Percentiles rank a stretch among this genome's conserved stretches.
Evolutionary conservation across 768 basidiomycete species (phyloP).

Genomic region (Phlegmacium glaucopus): DNA sequence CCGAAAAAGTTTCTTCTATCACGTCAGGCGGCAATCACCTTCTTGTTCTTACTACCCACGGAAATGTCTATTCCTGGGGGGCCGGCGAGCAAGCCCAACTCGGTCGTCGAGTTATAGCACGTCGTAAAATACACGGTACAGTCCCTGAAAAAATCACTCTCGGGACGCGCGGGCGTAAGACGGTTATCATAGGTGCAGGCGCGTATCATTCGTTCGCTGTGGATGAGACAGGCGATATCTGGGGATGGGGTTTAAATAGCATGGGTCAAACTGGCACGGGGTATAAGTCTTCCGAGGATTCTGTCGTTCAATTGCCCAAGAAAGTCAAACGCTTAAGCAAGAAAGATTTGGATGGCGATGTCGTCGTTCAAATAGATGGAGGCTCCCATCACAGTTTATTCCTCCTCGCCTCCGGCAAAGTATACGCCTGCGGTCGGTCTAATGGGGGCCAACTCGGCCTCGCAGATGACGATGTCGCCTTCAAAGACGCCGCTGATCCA

Average conservation of each 20-base stretch:
- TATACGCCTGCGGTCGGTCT: conserved; percentile 83
- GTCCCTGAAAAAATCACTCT: conserved; percentile 83
- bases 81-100: conserved; percentile 89
- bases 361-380: conserved; percentile 69
- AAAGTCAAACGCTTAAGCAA: conserved; percentile 64
- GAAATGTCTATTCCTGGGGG: conserved; percentile 87
- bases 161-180: conserved; percentile 56
- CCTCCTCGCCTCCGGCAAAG: conserved; percentile 76
- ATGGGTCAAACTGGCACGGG: conserved; percentile 80
- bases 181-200: conserved; percentile 73
- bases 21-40: conserved; percentile 88
- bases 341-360: conserved; percentile 54
- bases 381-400: conserved; percentile 93
- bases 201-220: conserved; percentile 89
- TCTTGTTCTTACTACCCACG: conserved; percentile 83
- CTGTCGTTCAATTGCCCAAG: conserved; percentile 58
- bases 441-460: conserved; percentile 85
- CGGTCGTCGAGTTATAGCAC: conserved; percentile 84
- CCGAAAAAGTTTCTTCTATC: conserved; percentile 70
- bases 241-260: conserved; percentile 95
- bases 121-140: conserved; percentile 86
- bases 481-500: conserved; percentile 47
- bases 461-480: conserved; percentile 63
- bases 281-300: conserved; percentile 39
- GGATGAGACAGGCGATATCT: conserved; percentile 77